These are phyloP conservation scores for Nicotiana tomentosiformis DNA, from an alignment of 257 asterid genomes.

Conservation along the genomic window DNA sequence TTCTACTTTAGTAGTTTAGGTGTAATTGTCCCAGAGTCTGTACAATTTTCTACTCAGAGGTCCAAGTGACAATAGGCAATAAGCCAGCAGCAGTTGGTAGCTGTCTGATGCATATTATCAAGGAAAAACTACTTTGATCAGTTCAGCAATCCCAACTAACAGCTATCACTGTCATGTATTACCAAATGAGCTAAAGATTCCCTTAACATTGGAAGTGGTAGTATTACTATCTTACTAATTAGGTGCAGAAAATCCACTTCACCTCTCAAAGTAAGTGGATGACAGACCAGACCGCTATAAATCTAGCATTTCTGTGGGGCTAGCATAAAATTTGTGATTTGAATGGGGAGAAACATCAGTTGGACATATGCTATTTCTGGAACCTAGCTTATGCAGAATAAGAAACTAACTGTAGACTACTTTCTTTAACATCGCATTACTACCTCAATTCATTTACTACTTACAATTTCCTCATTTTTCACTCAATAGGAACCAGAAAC, in stretches of 20 bases:
- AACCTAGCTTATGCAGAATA: neutral
- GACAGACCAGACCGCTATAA: neutral
- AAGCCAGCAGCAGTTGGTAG: neutral
- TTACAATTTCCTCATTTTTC: neutral
- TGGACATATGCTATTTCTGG: neutral
- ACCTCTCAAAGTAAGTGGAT: neutral
- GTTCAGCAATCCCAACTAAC: neutral
- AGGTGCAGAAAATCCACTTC: neutral
- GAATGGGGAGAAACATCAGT: neutral
- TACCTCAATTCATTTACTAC: neutral
- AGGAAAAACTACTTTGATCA: neutral
- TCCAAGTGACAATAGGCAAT: neutral
- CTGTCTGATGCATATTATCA: neutral
- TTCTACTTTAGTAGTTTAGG: neutral
- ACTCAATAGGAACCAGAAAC: neutral
- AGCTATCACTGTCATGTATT: constrained; percentile 4
- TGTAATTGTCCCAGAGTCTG: neutral
- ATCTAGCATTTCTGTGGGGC: neutral
- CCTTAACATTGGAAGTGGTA: neutral
- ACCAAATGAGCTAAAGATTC: constrained; percentile 6
- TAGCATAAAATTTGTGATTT: neutral
- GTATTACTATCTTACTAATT: neutral
- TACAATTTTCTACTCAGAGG: neutral
- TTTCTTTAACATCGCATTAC: neutral
- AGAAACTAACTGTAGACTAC: neutral